These are phyloP conservation scores for Pyrenula aspistea DNA, from an alignment of 495 filamentous ascomycete species.

Conservation along the genomic window DNA sequence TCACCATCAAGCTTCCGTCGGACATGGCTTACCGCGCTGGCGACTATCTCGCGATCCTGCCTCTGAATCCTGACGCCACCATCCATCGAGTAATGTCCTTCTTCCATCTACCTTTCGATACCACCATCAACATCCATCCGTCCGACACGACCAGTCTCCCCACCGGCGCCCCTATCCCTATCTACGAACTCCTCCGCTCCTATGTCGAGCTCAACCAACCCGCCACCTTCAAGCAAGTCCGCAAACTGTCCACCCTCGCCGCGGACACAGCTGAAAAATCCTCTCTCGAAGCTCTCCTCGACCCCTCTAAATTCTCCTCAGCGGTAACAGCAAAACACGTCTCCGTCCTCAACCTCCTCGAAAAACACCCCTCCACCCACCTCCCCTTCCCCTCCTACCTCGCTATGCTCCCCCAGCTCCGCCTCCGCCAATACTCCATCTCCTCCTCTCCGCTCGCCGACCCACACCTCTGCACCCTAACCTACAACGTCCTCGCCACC, in stretches of 20 bases:
- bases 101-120: slow-evolving; percentile 51
- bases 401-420: slow-evolving; percentile 60
- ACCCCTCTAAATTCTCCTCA: slow-evolving; percentile 28
- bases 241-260: slow-evolving; percentile 35
- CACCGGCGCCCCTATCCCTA: slow-evolving; percentile 43
- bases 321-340: slow-evolving; percentile 45
- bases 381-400: slow-evolving; percentile 53
- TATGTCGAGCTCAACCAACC: slow-evolving; percentile 66
- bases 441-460: slow-evolving; percentile 59
- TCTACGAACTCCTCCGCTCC: slow-evolving; percentile 46
- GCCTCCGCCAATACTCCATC: slow-evolving; percentile 67
- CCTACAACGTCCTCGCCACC: slow-evolving; percentile 50
- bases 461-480: slow-evolving; percentile 47
- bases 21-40: slow-evolving; percentile 58
- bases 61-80: slow-evolving; percentile 49
- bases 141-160: slow-evolving; percentile 30
- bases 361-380: slow-evolving; percentile 39
- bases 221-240: slow-evolving; percentile 31
- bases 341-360: slow-evolving; percentile 54
- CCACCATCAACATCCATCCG: slow-evolving; percentile 35
- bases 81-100: slow-evolving; percentile 41
- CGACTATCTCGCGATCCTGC: slow-evolving; percentile 65
- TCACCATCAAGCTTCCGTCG: slow-evolving; percentile 52
- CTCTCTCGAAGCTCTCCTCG: slow-evolving; percentile 15
- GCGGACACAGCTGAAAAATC: slow-evolving; percentile 21